Base-by-base conservation (phyloP, 2,329 filamentous ascomycete genomes). In the Cladosporium colombiae region DNA sequence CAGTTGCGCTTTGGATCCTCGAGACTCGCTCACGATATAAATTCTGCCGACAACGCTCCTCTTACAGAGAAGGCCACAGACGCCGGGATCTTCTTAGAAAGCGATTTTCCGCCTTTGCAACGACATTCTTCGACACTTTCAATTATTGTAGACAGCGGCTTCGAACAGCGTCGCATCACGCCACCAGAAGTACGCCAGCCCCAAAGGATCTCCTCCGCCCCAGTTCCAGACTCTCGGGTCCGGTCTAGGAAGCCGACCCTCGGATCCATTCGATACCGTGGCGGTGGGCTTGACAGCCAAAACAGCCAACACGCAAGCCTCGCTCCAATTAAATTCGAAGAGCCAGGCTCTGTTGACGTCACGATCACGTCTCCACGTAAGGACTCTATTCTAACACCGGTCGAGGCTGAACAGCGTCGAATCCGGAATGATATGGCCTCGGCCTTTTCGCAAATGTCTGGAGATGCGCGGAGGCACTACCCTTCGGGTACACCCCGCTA, bases 351-450 rank as follows among this genome's bases (percentile, higher is more conserved):
- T 29, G 33, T 18, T n/a, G 35, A 40, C n/a, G 33, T 16, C 14
- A 46, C 35, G 3, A 18, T 10, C 23, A 40, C 46, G 56, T 14
- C 56, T 46, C 21, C 44, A n/a, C 59, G 59, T 27, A 50, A 25
- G 37, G 59, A 62, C 7, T 62, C 46, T 44, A 8, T 50, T 13
- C 25, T 35, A 25, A n/a, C 18, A 52, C 46, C 44, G 29, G 29
- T 52, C 27, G 46, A 62, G n/a, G 31, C 21, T 25, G 46, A 27
- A 18, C 50, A 62, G 59, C 46, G 14, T 46, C 37, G 25, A 23
- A 35, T 21, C 27, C 61, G 71, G 67, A 64, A 75, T 76, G 74
- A 71, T 72, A 76, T 76, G 74, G 73, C 74, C 66, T 70, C 68
- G 60, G 72, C 68, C 40, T 66, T 68, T 37, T 35, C 61, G 63